phyloP scores from a whole-genome alignment of 139 green algal species.

The Chlorella sp. region DNA sequence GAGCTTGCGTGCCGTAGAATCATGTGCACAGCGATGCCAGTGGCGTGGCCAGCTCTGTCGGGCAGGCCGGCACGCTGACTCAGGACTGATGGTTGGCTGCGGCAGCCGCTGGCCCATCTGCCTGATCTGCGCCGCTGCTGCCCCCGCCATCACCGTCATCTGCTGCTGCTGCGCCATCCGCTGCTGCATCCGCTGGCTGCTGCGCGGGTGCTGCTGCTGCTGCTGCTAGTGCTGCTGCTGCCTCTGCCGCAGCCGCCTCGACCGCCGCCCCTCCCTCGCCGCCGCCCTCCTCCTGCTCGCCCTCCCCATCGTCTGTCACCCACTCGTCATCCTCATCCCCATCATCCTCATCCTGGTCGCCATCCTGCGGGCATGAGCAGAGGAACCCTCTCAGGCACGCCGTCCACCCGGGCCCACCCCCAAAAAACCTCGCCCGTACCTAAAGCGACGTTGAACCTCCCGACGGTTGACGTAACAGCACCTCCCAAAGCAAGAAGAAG shows the following conservation, averaged over 20 bases:
- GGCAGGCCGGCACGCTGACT: too few relatives aligned
- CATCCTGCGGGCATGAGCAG: not conserved
- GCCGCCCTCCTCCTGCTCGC: constrained; percentile 25
- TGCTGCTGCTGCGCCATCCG: not conserved
- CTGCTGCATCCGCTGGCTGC: not conserved
- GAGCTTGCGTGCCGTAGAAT: too few relatives aligned
- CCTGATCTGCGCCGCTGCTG: not conserved
- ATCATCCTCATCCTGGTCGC: not conserved
- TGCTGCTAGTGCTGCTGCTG: not conserved
- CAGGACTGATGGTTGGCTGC: not conserved
- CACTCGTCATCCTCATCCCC: constrained; percentile 13
- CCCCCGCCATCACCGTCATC: not conserved
- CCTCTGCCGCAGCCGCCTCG: not conserved
- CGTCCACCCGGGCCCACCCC: too few relatives aligned
- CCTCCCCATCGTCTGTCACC: constrained; percentile 22
- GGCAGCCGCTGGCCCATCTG: not conserved
- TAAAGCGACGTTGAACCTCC: too few relatives aligned
- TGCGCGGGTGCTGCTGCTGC: not conserved
- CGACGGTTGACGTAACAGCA: not conserved
- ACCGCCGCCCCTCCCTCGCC: not conserved
- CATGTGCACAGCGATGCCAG: too few relatives aligned
- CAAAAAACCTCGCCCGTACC: too few relatives aligned
- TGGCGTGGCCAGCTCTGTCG: too few relatives aligned
- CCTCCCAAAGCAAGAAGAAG: not conserved
- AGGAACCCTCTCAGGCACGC: too few relatives aligned